Evolutionary conservation across 108 stramenopile genomes (phyloP).

Genomic region (Cylindrotheca closterium): DNA sequence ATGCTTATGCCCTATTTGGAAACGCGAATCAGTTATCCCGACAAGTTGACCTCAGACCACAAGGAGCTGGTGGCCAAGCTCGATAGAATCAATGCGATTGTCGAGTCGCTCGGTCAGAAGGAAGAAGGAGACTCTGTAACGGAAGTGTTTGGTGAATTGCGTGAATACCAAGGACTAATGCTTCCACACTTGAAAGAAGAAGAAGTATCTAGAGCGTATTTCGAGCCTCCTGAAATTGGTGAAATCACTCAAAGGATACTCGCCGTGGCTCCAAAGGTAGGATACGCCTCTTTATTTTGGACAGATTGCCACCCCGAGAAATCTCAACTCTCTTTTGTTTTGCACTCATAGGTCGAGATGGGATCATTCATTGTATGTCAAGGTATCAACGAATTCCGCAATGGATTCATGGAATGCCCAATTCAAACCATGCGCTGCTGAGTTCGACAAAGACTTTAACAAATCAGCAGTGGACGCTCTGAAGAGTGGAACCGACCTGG

Average conservation of each 20-base stretch:
- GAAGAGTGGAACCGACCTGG: too few species aligned
- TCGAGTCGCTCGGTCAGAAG: conserved; percentile 8
- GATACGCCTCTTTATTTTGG: conserved; percentile 28
- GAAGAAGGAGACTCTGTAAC: conserved; percentile 29
- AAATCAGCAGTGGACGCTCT: too few species aligned
- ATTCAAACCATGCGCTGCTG: too few species aligned
- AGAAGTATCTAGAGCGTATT: conserved; percentile 51
- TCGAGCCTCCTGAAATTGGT: conserved; percentile 29
- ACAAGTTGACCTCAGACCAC: conserved; percentile 41
- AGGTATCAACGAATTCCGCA: too few species aligned
- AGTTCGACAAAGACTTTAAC: too few species aligned
- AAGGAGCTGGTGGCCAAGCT: conserved; percentile 27
- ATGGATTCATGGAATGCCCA: too few species aligned
- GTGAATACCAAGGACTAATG: conserved; percentile 26
- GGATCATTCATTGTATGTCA: too few species aligned
- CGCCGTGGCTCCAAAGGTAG: conserved; percentile 1
- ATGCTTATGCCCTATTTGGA: conserved; percentile 38
- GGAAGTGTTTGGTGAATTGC: conserved; percentile 12
- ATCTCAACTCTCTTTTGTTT: too few species aligned
- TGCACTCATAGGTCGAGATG: too few species aligned
- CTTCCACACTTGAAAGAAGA: conserved; percentile 50
- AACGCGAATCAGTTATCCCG: conserved; percentile 35
- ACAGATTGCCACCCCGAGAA: too few species aligned
- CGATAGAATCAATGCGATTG: conserved; percentile 16
- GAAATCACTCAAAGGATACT: conserved; percentile 16